Conservation (phyloP, 2,329 filamentous ascomycete species). For the Drechslera avenae region DNA sequence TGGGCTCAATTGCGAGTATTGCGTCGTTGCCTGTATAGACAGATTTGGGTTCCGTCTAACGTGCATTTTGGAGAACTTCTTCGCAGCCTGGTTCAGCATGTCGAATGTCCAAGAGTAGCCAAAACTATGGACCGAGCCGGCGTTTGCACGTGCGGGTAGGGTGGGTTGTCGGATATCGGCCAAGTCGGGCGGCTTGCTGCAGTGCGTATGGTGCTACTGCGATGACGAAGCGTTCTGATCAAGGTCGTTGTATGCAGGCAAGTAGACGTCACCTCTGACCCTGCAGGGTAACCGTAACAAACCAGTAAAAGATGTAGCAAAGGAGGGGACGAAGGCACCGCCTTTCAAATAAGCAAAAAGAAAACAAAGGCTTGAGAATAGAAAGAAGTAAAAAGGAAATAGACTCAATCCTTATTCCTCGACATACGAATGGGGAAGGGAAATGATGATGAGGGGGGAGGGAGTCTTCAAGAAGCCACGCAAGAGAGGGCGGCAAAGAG, state of each 20-base stretch:
- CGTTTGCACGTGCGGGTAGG: conserved; percentile 3
- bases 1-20: conserved; percentile 43
- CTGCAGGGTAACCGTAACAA: conserved; percentile 20
- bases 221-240: conserved; percentile 9
- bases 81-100: conserved; percentile 46
- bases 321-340: conserved; percentile 27
- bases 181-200: conserved; percentile 14
- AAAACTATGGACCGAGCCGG: background rate
- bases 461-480: conserved; percentile 21
- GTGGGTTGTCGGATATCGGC: background rate
- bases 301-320: conserved; percentile 9
- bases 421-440: background rate
- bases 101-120: conserved; percentile 18
- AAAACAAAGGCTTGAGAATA: background rate
- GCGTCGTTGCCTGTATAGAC: conserved; percentile 50
- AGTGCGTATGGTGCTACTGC: conserved; percentile 18
- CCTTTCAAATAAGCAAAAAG: conserved; percentile 12
- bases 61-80: conserved; percentile 51
- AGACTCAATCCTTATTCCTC: conserved; percentile 2
- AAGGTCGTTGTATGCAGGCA: conserved; percentile 6
- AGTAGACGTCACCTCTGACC: conserved; percentile 20
- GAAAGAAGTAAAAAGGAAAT: conserved; percentile 10
- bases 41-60: conserved; percentile 55
- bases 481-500: conserved; percentile 19
- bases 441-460: background rate